phyloP scores from a whole-genome alignment of 257 asterid genomes.

The Anisodus acutangulus region DNA sequence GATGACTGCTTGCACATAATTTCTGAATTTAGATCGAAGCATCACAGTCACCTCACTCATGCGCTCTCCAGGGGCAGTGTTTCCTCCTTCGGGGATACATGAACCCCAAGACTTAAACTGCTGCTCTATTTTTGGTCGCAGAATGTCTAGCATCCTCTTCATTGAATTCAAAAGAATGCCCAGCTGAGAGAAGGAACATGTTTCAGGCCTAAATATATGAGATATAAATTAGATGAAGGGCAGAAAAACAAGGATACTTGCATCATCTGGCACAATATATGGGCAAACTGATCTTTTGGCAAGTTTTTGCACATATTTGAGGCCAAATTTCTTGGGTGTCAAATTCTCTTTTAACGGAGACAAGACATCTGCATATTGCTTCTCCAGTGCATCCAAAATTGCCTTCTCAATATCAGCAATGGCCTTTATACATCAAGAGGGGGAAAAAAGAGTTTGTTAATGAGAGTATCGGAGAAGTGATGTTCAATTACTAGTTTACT shows the following conservation, averaged over 20 bases:
- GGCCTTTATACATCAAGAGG: slow-evolving; percentile 41
- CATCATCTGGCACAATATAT: slow-evolving; percentile 55
- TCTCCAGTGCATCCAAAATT: slow-evolving; percentile 54
- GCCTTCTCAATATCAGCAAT: slow-evolving; percentile 64
- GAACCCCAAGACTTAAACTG: slow-evolving; percentile 58
- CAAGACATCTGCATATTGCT: slow-evolving; percentile 62
- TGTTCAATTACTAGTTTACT: no score
- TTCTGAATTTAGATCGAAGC: slow-evolving; percentile 62
- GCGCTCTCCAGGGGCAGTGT: slow-evolving; percentile 54
- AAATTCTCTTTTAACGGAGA: slow-evolving; percentile 52
- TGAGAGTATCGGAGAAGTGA: not conserved
- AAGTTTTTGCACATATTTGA: slow-evolving; percentile 57
- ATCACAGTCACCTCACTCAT: slow-evolving; percentile 58
- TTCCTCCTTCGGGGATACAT: slow-evolving; percentile 54
- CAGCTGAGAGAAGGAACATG: slow-evolving; percentile 38
- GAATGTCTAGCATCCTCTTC: slow-evolving; percentile 55
- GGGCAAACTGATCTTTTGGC: slow-evolving; percentile 49
- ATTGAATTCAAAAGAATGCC: slow-evolving; percentile 59
- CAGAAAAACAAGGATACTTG: slow-evolving; percentile 27
- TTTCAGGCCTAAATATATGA: not conserved
- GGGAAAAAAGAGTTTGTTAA: not conserved
- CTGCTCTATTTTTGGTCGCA: slow-evolving; percentile 55
- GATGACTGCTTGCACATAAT: slow-evolving; percentile 58
- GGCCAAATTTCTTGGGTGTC: slow-evolving; percentile 52
- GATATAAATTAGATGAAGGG: not conserved